phyloP scores from a whole-genome alignment of 75 land plant genomes.

The Selaginella moellendorffii region DNA sequence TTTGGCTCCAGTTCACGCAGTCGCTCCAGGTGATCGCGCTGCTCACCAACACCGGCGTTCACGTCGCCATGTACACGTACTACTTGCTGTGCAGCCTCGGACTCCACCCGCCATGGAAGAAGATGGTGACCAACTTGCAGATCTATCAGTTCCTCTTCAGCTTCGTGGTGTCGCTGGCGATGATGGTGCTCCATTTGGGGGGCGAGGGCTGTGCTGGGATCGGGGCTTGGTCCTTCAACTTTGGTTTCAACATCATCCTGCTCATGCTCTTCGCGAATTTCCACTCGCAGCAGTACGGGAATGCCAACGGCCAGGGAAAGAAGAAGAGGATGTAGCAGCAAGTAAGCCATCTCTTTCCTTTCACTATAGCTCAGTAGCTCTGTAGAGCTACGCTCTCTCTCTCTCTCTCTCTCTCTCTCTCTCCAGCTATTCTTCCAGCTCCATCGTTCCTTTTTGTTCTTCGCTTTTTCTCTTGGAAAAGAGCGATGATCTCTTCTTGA shows the following conservation, averaged over 20 bases:
- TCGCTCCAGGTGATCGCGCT: constrained; percentile 57
- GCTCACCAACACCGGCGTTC: constrained; percentile 28
- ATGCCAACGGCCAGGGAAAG: constrained; percentile 2
- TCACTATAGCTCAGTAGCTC: no score
- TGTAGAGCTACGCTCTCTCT: no score
- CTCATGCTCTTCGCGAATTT: constrained; percentile 54
- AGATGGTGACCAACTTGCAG: constrained; percentile 39
- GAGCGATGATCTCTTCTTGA: no score
- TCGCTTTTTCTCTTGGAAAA: no score
- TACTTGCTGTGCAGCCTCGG: constrained; percentile 43
- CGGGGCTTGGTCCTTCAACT: constrained; percentile 58
- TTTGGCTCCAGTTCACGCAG: constrained; percentile 83
- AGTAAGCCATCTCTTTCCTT: no score
- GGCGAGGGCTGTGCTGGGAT: constrained; percentile 69
- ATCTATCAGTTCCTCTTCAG: constrained; percentile 30
- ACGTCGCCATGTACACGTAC: constrained; percentile 43
- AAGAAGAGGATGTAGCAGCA: no score
- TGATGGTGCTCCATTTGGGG: constrained; percentile 36
- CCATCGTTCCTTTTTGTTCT: no score
- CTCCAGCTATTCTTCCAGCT: no score
- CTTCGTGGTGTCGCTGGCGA: constrained; percentile 36
- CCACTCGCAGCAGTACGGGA: constrained; percentile 41
- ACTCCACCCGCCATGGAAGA: constrained; percentile 25
- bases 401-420: no score
- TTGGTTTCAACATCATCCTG: constrained; percentile 37